A percentile compares a stretch with the other conserved stretches of the same genome.
phyloP scores from a whole-genome alignment of 495 filamentous ascomycete genomes.

The Physcia stellaris region DNA sequence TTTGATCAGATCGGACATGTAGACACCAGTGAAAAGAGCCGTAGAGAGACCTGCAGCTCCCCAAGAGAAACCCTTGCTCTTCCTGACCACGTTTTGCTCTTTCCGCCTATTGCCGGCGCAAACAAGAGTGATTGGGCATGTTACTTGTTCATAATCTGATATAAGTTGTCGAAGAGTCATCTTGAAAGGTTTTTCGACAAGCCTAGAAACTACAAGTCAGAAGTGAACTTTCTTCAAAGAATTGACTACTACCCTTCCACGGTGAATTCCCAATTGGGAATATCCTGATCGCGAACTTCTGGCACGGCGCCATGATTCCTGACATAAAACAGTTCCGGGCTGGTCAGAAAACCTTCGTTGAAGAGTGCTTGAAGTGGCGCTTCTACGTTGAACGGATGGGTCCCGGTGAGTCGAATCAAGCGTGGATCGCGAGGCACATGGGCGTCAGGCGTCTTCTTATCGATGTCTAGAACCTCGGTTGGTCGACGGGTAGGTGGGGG shows the following conservation, averaged over 20 bases:
- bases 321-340: slow-evolving; percentile 91
- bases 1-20: slow-evolving; percentile 58
- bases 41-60: slow-evolving; percentile 83
- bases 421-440: slow-evolving; percentile 82
- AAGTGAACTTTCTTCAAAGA: not conserved
- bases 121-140: slow-evolving; percentile 78
- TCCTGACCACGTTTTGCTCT: slow-evolving; percentile 84
- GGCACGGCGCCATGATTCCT: slow-evolving; percentile 88
- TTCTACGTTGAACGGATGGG: slow-evolving; percentile 93
- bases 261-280: slow-evolving; percentile 71
- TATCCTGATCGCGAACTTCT: slow-evolving; percentile 53
- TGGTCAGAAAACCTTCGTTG: slow-evolving; percentile 79
- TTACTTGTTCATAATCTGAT: slow-evolving; percentile 66
- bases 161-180: slow-evolving; percentile 65
- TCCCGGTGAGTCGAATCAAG: slow-evolving; percentile 76
- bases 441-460: slow-evolving; percentile 70
- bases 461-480: slow-evolving; percentile 53
- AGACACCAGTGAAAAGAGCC: slow-evolving; percentile 75
- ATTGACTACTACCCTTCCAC: slow-evolving; percentile 52
- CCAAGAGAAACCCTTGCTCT: slow-evolving; percentile 95
- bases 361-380: slow-evolving; percentile 68
- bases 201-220: slow-evolving; percentile 20
- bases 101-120: slow-evolving; percentile 91
- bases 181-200: slow-evolving; percentile 67
- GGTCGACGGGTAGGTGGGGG: slow-evolving; percentile 55